A percentile compares a stretch with the other conserved stretches of the same genome.
These are phyloP conservation scores for Amphibolis antarctica DNA, from an alignment of 106 monocot species.

Conservation along the genomic window DNA sequence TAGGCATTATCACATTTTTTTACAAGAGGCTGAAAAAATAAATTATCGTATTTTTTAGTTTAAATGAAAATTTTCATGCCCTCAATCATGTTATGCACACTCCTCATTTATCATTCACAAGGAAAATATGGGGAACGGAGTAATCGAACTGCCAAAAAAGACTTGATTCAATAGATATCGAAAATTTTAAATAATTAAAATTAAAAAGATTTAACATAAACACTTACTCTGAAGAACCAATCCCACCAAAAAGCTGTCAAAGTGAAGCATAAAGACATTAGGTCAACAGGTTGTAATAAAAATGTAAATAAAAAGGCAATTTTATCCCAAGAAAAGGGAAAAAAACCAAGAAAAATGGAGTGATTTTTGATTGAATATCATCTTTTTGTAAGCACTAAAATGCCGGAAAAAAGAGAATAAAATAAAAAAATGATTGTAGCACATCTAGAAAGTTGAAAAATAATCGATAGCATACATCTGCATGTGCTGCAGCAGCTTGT, in stretches of 20 bases:
- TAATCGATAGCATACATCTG: conserved; percentile 43
- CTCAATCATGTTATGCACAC: no score
- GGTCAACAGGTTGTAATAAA: conserved; percentile 1
- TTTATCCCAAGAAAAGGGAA: neutral
- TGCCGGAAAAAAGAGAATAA: neutral
- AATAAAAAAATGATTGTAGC: neutral
- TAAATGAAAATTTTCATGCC: no score
- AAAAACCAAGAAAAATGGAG: neutral
- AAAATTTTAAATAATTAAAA: no score
- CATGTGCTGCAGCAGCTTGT: conserved; percentile 54
- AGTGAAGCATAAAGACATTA: neutral
- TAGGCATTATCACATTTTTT: no score
- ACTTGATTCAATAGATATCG: no score
- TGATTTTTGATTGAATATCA: no score
- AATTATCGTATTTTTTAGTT: no score
- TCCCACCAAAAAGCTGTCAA: conserved; percentile 60
- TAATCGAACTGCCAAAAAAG: no score
- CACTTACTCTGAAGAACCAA: conserved; percentile 55
- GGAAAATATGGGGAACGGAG: no score
- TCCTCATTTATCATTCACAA: no score
- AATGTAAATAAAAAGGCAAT: neutral
- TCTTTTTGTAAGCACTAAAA: no score
- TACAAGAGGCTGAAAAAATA: no score
- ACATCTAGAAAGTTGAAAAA: neutral
- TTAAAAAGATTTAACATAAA: neutral